Percentiles rank a stretch among this genome's conserved stretches.
Conservation (phyloP, 129 eudicot species). For the Artemisia argyi region DNA sequence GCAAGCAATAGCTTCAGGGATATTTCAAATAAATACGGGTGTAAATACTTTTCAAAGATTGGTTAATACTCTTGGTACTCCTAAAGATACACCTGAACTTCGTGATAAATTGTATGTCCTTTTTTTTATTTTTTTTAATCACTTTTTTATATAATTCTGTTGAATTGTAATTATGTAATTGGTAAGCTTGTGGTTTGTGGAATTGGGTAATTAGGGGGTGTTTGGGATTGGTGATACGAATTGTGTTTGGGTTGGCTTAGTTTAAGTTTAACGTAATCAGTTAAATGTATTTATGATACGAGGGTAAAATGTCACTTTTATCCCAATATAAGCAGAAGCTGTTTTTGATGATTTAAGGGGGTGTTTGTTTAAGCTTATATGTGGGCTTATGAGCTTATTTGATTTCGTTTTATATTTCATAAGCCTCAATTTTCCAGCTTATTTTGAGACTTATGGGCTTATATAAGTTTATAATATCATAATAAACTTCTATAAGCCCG, state of each 20-base stretch:
- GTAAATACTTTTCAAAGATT: constrained; percentile 86
- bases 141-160: neutral
- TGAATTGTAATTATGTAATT: neutral
- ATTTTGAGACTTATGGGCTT: no score
- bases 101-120: constrained; percentile 75
- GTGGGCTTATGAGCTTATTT: no score
- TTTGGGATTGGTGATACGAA: no score
- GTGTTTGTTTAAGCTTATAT: no score
- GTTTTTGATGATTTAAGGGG: no score
- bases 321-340: no score
- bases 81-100: constrained; percentile 96
- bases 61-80: constrained; percentile 91
- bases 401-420: no score
- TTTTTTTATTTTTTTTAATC: neutral
- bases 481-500: no score
- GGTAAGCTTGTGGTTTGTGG: neutral
- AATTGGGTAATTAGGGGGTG: constrained; percentile 1
- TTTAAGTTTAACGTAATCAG: neutral
- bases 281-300: neutral
- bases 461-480: no score
- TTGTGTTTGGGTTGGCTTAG: neutral
- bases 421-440: no score
- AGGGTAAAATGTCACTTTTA: no score
- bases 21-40: constrained; percentile 90
- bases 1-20: constrained; percentile 92